A percentile compares a stretch with the other conserved stretches of the same genome.
These are phyloP conservation scores for Pseudozyma sp. DNA, from an alignment of 1,284 basidiomycete genomes.

Conservation along the genomic window DNA sequence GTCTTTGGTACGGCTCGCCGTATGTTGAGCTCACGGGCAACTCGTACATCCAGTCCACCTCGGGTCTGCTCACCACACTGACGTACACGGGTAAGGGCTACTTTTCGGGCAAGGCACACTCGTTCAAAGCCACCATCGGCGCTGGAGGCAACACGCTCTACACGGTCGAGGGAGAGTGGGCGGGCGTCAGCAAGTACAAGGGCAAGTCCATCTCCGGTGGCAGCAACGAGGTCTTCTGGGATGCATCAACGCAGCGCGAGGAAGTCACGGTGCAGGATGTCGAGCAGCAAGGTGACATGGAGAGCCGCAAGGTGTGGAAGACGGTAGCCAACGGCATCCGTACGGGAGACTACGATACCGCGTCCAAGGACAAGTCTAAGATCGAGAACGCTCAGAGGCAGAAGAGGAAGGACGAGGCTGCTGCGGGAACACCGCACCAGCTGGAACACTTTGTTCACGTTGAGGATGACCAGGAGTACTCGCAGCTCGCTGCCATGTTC, in stretches of 20 bases:
- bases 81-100: conserved; percentile 91
- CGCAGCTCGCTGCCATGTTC: conserved; percentile 53
- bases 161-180: conserved; percentile 89
- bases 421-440: conserved; percentile 79
- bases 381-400: conserved; percentile 97
- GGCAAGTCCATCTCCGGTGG: conserved; percentile 50
- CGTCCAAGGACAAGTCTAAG: conserved; percentile 86
- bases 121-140: conserved; percentile 84
- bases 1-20: conserved; percentile 73
- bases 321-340: conserved; percentile 90
- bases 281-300: conserved; percentile 80
- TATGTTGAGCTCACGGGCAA: conserved; percentile 89
- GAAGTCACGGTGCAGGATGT: conserved; percentile 79
- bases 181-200: conserved; percentile 74
- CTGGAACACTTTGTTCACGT: conserved; percentile 67
- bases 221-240: conserved; percentile 71
- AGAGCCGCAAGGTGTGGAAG: conserved; percentile 87
- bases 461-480: conserved; percentile 68
- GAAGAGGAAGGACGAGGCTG: conserved; percentile 83
- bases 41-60: conserved; percentile 84
- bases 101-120: conserved; percentile 91
- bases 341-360: conserved; percentile 89
- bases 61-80: conserved; percentile 78
- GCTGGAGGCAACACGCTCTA: conserved; percentile 72
- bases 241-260: conserved; percentile 73